These are phyloP conservation scores for Lactarius tabidus DNA, from an alignment of 768 basidiomycete species.

Conservation along the genomic window DNA sequence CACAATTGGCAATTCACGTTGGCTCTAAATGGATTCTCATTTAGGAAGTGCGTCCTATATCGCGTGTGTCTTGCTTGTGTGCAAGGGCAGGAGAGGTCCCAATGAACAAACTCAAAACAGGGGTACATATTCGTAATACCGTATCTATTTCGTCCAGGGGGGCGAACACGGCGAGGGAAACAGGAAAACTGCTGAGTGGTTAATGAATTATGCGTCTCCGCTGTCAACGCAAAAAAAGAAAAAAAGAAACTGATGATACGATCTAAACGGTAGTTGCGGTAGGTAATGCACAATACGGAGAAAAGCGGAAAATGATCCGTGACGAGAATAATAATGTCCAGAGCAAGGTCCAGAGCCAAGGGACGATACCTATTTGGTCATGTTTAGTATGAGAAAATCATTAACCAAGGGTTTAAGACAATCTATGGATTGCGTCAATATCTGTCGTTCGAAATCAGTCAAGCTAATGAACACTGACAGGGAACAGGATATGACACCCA, in stretches of 20 bases:
- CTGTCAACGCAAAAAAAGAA: neutral
- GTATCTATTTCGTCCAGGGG: neutral
- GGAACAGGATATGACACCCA: constrained; percentile 69
- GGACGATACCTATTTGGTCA: neutral
- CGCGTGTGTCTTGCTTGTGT: neutral
- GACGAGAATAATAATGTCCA: neutral
- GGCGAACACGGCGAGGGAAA: neutral
- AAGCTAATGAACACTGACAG: constrained; percentile 44
- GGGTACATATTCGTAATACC: neutral
- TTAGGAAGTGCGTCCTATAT: neutral
- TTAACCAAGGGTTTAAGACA: constrained; percentile 83
- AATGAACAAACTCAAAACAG: neutral
- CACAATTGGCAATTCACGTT: neutral
- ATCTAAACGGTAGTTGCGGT: constrained; percentile 1
- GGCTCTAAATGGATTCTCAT: neutral
- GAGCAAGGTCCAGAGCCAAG: neutral
- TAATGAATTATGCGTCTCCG: neutral
- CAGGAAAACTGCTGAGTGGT: neutral
- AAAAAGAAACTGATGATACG: neutral
- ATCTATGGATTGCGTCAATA: constrained; percentile 42
- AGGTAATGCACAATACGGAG: neutral
- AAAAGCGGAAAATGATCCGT: neutral
- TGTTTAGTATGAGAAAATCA: constrained; percentile 66
- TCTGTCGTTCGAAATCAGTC: constrained; percentile 26
- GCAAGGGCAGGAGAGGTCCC: neutral